Percentiles rank a stretch among this genome's conserved stretches.
Evolutionary conservation across 1,284 basidiomycete species (phyloP).

Genomic region (Coniophora puteana): DNA sequence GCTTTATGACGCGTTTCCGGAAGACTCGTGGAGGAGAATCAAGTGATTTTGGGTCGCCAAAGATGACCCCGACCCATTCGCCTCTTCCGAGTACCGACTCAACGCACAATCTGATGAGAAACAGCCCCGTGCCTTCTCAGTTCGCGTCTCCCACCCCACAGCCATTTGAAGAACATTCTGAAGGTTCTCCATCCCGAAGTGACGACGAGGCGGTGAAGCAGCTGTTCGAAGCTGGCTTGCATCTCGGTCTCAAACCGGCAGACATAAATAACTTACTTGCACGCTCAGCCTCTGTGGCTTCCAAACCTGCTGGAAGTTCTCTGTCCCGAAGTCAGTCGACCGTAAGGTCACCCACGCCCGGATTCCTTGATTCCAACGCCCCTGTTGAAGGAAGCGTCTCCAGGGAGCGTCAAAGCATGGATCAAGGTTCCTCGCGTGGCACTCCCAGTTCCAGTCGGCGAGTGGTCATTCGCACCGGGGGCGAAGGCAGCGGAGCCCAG

Average conservation of each 20-base stretch:
- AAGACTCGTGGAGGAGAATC: conserved; percentile 55
- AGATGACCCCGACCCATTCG: too few relatives aligned
- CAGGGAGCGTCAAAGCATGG: conserved; percentile 31
- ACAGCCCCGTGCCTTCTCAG: conserved; percentile 6
- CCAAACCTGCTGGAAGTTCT: conserved; percentile 46
- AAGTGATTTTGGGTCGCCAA: too few relatives aligned
- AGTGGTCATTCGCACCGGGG: conserved; percentile 30
- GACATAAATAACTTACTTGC: conserved; percentile 66
- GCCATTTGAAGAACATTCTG: conserved; percentile 15
- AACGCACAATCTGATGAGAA: too few relatives aligned
- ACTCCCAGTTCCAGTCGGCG: conserved; percentile 34
- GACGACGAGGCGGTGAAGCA: conserved; percentile 66
- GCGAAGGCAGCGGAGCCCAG: conserved; percentile 35
- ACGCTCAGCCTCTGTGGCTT: conserved; percentile 64
- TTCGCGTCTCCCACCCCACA: conserved; percentile 20
- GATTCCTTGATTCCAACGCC: too few relatives aligned
- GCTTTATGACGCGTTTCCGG: conserved; percentile 77
- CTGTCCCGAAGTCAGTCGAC: conserved; percentile 41
- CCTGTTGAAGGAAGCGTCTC: too few relatives aligned
- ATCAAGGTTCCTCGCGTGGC: conserved; percentile 23
- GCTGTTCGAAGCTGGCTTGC: conserved; percentile 69
- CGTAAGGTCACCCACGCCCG: conserved; percentile 13
- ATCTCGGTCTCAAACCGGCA: conserved; percentile 67
- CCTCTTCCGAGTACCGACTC: too few relatives aligned
- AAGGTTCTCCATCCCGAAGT: conserved; percentile 13